These are phyloP conservation scores for Talaromyces albobiverticillius DNA, from an alignment of 2,329 filamentous ascomycete genomes.

Conservation along the genomic window DNA sequence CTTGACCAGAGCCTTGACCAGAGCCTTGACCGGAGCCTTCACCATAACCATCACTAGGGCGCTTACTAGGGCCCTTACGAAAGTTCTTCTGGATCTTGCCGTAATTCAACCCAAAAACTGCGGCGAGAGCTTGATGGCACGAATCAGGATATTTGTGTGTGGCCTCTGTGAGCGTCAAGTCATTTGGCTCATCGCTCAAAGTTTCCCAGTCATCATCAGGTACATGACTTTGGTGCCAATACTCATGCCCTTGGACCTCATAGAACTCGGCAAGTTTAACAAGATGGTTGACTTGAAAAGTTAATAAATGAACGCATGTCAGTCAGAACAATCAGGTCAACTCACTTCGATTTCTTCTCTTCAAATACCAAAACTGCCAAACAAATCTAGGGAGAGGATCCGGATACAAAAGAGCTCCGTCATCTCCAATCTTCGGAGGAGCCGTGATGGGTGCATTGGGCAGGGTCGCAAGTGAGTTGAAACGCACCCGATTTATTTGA, in stretches of 20 bases:
- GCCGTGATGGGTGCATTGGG: slow-evolving; percentile 36
- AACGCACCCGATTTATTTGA: slow-evolving; percentile 35
- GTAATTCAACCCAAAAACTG: slow-evolving; percentile 39
- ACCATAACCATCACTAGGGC: not conserved
- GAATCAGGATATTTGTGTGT: slow-evolving; percentile 35
- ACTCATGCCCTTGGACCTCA: slow-evolving; percentile 37
- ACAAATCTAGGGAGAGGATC: slow-evolving; percentile 38
- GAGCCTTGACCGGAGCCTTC: no score
- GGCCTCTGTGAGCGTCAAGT: slow-evolving; percentile 34
- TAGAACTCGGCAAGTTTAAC: slow-evolving; percentile 40
- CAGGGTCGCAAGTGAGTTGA: slow-evolving; percentile 39
- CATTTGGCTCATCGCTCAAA: slow-evolving; percentile 34
- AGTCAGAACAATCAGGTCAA: slow-evolving; percentile 7
- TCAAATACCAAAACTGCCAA: slow-evolving; percentile 42
- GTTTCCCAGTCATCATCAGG: slow-evolving; percentile 35
- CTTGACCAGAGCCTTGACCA: no score
- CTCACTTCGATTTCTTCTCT: slow-evolving; percentile 40
- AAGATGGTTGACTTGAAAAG: slow-evolving; percentile 34
- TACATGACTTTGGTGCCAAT: slow-evolving; percentile 36
- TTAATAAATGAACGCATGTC: slow-evolving; percentile 9
- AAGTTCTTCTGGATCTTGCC: slow-evolving; percentile 42
- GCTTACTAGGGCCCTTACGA: slow-evolving; percentile 29
- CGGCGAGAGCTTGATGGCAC: slow-evolving; percentile 39
- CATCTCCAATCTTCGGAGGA: slow-evolving; percentile 32
- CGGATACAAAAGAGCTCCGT: slow-evolving; percentile 35